These are phyloP conservation scores for Trypanosoma avium DNA, from an alignment of 208 protist species.

Conservation along the genomic window DNA sequence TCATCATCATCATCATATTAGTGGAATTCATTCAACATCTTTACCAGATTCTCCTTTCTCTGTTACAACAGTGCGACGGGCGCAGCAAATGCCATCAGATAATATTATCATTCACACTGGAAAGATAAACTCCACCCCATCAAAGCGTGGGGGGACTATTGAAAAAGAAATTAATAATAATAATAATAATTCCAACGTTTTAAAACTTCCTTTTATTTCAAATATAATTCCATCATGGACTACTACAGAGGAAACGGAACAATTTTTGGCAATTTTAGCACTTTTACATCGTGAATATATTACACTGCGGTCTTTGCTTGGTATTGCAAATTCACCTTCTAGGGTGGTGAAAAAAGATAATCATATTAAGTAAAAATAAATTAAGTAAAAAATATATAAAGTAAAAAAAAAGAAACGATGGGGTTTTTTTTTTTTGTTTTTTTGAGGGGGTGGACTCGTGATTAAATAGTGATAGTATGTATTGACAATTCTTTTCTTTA, in stretches of 20 bases:
- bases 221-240: conserved; percentile 74
- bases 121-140: neutral
- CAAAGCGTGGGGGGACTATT: conserved; percentile 1
- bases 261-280: conserved; percentile 56
- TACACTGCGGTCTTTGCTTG: conserved; percentile 5
- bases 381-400: neutral
- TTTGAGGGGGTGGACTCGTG: too few species aligned
- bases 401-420: conserved; percentile 1
- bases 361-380: neutral
- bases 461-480: too few species aligned
- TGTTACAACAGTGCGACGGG: conserved; percentile 44
- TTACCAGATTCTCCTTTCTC: conserved; percentile 37
- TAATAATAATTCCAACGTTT: neutral
- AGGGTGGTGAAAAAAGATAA: neutral
- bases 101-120: neutral
- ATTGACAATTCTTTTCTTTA: too few species aligned
- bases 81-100: conserved; percentile 8
- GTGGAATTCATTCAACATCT: neutral
- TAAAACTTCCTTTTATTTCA: conserved; percentile 28
- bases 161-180: conserved; percentile 1
- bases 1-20: neutral
- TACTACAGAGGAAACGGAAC: conserved; percentile 49
- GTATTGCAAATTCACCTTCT: neutral
- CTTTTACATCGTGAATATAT: conserved; percentile 38
- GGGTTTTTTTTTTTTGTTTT: conserved; percentile 12